Percentiles rank a stretch among this genome's conserved stretches.
These are phyloP conservation scores for Linanthus parryae DNA, from an alignment of 148 eudicot genomes.

Conservation along the genomic window DNA sequence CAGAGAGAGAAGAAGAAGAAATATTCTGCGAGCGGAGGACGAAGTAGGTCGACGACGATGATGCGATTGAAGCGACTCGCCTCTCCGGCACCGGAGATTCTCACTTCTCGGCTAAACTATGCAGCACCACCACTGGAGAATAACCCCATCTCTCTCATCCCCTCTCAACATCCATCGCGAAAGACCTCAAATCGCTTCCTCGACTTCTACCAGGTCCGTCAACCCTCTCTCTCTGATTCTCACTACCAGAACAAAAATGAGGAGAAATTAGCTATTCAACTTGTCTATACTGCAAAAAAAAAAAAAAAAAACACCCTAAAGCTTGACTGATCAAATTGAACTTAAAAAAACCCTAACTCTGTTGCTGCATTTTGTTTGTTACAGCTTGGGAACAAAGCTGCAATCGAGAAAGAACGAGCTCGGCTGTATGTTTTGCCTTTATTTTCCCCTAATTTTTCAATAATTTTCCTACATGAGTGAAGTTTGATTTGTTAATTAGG, in stretches of 20 bases:
- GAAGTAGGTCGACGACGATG: no score
- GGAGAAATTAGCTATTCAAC: not conserved
- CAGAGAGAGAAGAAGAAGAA: no score
- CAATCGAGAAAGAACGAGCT: conserved; percentile 87
- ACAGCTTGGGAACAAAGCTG: conserved; percentile 81
- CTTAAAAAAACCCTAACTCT: not conserved
- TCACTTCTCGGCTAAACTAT: no score
- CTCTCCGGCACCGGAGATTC: no score
- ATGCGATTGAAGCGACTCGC: no score
- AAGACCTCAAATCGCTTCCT: conserved; percentile 57
- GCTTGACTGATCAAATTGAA: not conserved
- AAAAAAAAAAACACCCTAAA: not conserved
- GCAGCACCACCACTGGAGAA: no score
- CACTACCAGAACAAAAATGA: not conserved
- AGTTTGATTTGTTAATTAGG: conserved; percentile 39
- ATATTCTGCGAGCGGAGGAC: no score
- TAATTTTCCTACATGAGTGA: no score
- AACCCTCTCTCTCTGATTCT: not conserved
- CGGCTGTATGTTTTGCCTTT: conserved; percentile 57
- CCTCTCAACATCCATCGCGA: conserved; percentile 32
- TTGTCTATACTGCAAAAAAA: not conserved
- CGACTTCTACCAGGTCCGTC: conserved; percentile 68
- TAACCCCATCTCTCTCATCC: no score
- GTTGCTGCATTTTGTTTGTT: conserved; percentile 4
- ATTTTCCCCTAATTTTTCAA: no score